These are phyloP conservation scores for Scedosporium apiospermum DNA, from an alignment of 2,329 filamentous ascomycete genomes.

Conservation along the genomic window DNA sequence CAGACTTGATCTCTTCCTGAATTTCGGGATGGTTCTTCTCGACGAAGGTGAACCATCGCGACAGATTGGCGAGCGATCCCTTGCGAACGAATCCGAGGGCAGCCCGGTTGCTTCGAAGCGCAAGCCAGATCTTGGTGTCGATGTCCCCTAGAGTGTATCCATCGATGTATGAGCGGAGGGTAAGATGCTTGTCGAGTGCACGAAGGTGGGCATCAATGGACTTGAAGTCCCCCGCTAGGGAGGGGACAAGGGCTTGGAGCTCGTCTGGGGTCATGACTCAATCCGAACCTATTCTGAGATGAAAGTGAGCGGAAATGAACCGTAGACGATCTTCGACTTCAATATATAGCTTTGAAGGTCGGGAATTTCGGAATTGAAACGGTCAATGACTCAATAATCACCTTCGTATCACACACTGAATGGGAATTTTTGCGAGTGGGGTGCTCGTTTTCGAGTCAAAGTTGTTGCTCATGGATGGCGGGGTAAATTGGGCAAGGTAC, in stretches of 20 bases:
- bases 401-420: not conserved
- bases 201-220: constrained; percentile 63
- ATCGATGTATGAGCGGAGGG: constrained; percentile 74
- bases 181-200: constrained; percentile 79
- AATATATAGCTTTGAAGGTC: not conserved
- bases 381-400: not conserved
- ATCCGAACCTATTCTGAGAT: not conserved
- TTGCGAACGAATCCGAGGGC: constrained; percentile 73
- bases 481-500: not conserved
- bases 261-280: constrained; percentile 44
- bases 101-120: constrained; percentile 76
- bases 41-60: constrained; percentile 80
- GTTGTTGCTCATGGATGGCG: constrained; percentile 4
- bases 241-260: constrained; percentile 39
- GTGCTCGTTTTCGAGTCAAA: not conserved
- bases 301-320: not conserved
- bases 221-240: constrained; percentile 65
- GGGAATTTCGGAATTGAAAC: not conserved
- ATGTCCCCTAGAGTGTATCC: constrained; percentile 69
- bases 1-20: constrained; percentile 56
- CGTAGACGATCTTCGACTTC: not conserved
- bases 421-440: not conserved
- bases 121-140: constrained; percentile 76
- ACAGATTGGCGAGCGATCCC: constrained; percentile 64
- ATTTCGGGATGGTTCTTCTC: constrained; percentile 75